These are phyloP conservation scores for Lolium rigidum DNA, from an alignment of 176 grass and related monocot genomes.

Conservation along the genomic window DNA sequence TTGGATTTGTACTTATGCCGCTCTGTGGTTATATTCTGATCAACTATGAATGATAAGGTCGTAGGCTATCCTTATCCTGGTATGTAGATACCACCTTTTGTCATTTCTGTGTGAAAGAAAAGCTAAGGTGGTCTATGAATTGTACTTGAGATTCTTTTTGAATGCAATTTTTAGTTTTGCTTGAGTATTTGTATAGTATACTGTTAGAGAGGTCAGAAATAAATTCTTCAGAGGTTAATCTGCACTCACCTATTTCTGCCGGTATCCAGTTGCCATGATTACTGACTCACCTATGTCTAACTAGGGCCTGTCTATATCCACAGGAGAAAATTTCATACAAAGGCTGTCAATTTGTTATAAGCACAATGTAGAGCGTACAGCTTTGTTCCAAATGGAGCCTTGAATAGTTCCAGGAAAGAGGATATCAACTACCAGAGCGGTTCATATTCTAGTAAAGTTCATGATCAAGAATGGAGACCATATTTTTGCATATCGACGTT, in stretches of 20 bases:
- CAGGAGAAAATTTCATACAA: not conserved
- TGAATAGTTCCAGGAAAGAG: not conserved
- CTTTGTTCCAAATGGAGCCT: not conserved
- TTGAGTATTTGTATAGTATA: conserved; percentile 19
- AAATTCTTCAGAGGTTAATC: not conserved
- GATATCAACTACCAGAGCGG: not conserved
- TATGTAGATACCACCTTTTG: conserved; percentile 29
- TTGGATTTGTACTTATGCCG: conserved; percentile 35
- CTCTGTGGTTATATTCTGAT: conserved; percentile 37
- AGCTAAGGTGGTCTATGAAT: conserved; percentile 19
- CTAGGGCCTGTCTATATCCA: not conserved
- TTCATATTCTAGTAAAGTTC: not conserved
- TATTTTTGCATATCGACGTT: not conserved
- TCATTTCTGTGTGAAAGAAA: conserved; percentile 27
- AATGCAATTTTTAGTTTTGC: conserved; percentile 24
- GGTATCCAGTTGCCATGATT: not conserved
- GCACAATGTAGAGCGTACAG: not conserved
- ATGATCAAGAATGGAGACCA: not conserved
- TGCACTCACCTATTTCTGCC: not conserved
- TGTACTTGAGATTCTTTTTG: not conserved
- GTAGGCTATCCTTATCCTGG: not conserved
- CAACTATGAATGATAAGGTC: conserved; percentile 41
- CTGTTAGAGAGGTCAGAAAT: conserved; percentile 4
- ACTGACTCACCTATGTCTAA: not conserved
- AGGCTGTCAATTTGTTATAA: not conserved